phyloP scores from a whole-genome alignment of 768 basidiomycete species.

The Trametes cinnabarina region DNA sequence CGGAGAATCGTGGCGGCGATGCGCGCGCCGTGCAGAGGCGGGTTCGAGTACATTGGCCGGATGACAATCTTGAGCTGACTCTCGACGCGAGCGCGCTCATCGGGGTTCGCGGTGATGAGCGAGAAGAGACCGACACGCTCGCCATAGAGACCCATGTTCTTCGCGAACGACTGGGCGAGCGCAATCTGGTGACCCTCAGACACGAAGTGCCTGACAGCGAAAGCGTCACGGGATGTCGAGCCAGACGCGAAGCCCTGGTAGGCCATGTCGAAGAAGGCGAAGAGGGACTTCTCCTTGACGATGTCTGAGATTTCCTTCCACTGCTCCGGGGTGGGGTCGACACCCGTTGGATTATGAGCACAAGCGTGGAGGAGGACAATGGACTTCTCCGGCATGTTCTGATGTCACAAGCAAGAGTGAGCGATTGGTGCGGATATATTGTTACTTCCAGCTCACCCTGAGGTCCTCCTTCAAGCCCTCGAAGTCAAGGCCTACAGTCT shows the following conservation, averaged over 20 bases:
- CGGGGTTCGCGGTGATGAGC: slow-evolving; percentile 62
- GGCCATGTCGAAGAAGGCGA: slow-evolving; percentile 99
- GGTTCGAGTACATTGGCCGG: slow-evolving; percentile 98
- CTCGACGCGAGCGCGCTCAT: slow-evolving; percentile 84
- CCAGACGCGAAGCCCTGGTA: slow-evolving; percentile 99
- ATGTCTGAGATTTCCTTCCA: slow-evolving; percentile 90
- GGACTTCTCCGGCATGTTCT: slow-evolving; percentile 73
- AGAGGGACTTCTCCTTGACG: slow-evolving; percentile 83
- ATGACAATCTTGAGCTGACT: slow-evolving; percentile 95
- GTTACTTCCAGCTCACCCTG: slow-evolving; percentile 46
- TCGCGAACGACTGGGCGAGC: slow-evolving; percentile 93
- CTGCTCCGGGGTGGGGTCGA: slow-evolving; percentile 91
- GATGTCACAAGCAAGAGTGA: not conserved
- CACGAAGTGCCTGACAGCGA: slow-evolving; percentile 93
- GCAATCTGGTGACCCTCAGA: slow-evolving; percentile 87
- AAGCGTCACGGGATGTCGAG: slow-evolving; percentile 85
- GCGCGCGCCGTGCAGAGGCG: slow-evolving; percentile 85
- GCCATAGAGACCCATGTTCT: slow-evolving; percentile 99
- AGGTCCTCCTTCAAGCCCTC: slow-evolving; percentile 86
- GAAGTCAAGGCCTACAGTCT: slow-evolving; percentile 90
- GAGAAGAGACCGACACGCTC: slow-evolving; percentile 99
- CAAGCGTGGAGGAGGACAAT: slow-evolving; percentile 94
- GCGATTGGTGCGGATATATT: not conserved
- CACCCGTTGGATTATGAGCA: slow-evolving; percentile 98
- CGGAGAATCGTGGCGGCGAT: slow-evolving; percentile 84